These are phyloP conservation scores for Ophiostoma triangulosporum DNA, from an alignment of 2,329 filamentous ascomycete species.

Conservation along the genomic window DNA sequence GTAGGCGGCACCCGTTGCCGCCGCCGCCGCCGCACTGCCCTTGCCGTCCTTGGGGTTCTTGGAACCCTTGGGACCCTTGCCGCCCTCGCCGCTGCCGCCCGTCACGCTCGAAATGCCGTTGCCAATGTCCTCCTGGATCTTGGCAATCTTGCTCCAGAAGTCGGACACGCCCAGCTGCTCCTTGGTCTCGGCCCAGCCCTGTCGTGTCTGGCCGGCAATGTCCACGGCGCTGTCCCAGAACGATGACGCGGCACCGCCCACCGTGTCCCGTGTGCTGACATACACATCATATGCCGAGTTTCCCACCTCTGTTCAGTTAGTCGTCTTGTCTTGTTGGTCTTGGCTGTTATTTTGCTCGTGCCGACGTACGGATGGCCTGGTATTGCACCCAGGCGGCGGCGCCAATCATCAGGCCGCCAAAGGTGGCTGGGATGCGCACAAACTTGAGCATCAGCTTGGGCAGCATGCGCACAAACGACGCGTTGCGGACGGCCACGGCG, in stretches of 20 bases:
- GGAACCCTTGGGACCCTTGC: constrained; percentile 29
- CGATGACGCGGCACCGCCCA: constrained; percentile 52
- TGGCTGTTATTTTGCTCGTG: neutral
- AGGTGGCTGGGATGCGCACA: constrained; percentile 73
- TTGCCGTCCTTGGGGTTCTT: constrained; percentile 46
- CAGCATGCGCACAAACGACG: constrained; percentile 51
- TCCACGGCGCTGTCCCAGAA: constrained; percentile 60
- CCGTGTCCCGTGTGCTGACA: constrained; percentile 56
- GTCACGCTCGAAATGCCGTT: constrained; percentile 27
- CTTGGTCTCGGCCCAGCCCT: constrained; percentile 74
- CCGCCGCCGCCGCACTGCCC: constrained; percentile 40
- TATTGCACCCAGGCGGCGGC: constrained; percentile 90
- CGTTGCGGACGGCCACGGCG: constrained; percentile 49
- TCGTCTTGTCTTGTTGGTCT: neutral
- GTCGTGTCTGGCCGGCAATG: constrained; percentile 64
- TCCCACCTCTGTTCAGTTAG: constrained; percentile 45
- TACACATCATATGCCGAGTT: constrained; percentile 68
- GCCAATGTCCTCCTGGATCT: constrained; percentile 45
- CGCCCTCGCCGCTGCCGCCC: constrained; percentile 30
- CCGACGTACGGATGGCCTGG: constrained; percentile 65
- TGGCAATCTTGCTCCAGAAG: constrained; percentile 67
- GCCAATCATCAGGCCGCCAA: constrained; percentile 77
- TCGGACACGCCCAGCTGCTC: constrained; percentile 56
- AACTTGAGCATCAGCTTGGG: constrained; percentile 90
- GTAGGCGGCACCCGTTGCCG: constrained; percentile 58